phyloP scores from a whole-genome alignment of 2,329 filamentous ascomycete species.

The Colletotrichum gloeosporioides region DNA sequence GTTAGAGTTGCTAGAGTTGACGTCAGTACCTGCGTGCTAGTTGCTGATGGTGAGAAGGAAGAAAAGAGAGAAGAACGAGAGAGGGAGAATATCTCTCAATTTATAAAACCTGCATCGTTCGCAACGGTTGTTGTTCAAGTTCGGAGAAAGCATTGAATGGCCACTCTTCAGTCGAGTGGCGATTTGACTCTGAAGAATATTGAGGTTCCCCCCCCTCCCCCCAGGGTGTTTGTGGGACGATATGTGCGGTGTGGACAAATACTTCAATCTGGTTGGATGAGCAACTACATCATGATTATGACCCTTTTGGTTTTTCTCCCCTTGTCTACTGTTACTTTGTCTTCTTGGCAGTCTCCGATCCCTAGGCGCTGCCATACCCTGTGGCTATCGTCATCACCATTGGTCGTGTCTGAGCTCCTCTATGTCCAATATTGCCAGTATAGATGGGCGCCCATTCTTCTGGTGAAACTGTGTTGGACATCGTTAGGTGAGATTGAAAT shows the following conservation, averaged over 20 bases:
- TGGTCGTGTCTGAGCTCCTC: background rate
- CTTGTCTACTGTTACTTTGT: background rate
- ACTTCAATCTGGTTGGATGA: background rate
- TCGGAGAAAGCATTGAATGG: background rate
- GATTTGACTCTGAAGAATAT: background rate
- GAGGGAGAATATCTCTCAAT: background rate
- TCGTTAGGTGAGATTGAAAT: background rate
- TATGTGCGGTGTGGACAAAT: background rate
- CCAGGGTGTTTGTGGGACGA: background rate
- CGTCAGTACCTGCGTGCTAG: background rate
- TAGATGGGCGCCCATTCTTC: background rate
- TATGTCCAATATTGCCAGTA: background rate
- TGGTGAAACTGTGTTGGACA: background rate
- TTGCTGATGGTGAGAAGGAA: background rate
- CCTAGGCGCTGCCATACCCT: background rate
- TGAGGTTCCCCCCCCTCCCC: background rate
- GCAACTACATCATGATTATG: background rate
- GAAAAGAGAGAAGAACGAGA: background rate
- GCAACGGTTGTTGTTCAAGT: background rate
- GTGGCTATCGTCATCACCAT: background rate
- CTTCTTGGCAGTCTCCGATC: background rate
- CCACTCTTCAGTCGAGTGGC: background rate
- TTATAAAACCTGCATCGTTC: background rate
- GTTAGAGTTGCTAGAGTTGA: background rate
- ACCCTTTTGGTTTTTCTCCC: background rate